Conservation (phyloP, 1,139 yeast genomes). For the Yamadazyma atmosphaerica region DNA sequence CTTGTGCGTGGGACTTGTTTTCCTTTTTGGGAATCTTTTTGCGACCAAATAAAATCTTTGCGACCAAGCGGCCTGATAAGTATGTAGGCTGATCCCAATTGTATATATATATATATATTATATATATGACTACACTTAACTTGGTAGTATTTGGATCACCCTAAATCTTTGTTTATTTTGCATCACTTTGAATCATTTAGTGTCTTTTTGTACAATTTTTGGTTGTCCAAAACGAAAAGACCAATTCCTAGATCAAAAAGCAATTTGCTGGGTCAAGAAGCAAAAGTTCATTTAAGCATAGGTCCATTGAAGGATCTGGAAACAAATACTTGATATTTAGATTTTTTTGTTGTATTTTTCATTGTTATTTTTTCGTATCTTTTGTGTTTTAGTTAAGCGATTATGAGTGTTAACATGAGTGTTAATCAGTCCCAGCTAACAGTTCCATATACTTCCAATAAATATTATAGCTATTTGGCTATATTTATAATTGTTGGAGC, state of each 20-base stretch:
- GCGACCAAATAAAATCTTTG: constrained; percentile 5
- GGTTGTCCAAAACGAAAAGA: too few species aligned
- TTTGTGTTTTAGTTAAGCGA: too few species aligned
- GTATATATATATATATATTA: not conserved
- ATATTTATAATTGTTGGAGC: constrained; percentile 8
- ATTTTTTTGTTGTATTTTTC: too few species aligned
- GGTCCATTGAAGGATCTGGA: not conserved
- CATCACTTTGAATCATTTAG: too few species aligned
- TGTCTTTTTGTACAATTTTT: too few species aligned
- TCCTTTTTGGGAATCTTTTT: constrained; percentile 9
- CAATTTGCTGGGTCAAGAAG: not conserved
- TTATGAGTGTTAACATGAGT: constrained; percentile 1
- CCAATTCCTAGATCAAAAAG: too few species aligned
- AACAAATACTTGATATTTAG: not conserved
- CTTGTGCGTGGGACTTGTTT: constrained; percentile 6
- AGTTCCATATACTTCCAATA: constrained; percentile 4
- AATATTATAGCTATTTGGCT: constrained; percentile 8
- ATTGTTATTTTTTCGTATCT: not conserved
- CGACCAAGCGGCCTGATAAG: constrained; percentile 1
- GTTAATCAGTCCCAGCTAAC: not conserved
- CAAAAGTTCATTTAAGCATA: not conserved
- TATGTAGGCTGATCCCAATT: not conserved
- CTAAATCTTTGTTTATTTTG: too few species aligned
- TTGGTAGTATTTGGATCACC: not conserved
- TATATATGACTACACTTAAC: not conserved